Evolutionary conservation across 2,329 filamentous ascomycete genomes (phyloP).

Genomic region (Paramyrothecium sp.): DNA sequence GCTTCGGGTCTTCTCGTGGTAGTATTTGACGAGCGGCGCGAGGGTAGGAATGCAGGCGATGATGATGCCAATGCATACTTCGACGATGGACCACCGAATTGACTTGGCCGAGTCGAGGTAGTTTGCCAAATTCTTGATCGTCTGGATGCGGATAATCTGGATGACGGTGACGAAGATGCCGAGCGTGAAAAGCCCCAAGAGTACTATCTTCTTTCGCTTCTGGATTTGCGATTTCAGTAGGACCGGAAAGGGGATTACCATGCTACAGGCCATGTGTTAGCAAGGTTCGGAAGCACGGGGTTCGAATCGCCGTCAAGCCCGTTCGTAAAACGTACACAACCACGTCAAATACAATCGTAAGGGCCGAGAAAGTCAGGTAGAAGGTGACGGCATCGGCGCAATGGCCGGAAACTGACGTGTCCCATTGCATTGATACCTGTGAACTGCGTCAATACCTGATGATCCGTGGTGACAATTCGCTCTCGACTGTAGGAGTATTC

Average conservation of each 20-base stretch:
- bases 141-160: constrained; percentile 46
- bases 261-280: constrained; percentile 16
- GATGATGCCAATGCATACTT: constrained; percentile 39
- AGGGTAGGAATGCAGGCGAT: constrained; percentile 38
- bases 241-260: constrained; percentile 35
- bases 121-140: constrained; percentile 37
- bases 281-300: neutral
- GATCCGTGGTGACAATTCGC: neutral
- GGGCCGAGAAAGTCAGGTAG: constrained; percentile 35
- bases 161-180: constrained; percentile 47
- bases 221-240: constrained; percentile 31
- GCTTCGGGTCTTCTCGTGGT: constrained; percentile 19
- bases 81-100: constrained; percentile 41
- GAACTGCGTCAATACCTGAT: neutral
- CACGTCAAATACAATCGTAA: constrained; percentile 37
- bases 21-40: constrained; percentile 33
- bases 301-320: neutral
- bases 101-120: constrained; percentile 39
- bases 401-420: constrained; percentile 26
- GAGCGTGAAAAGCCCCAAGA: constrained; percentile 40
- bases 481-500: neutral
- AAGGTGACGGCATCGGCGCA: constrained; percentile 38
- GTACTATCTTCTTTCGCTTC: constrained; percentile 34
- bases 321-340: constrained; percentile 26
- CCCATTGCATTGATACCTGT: constrained; percentile 36